Evolutionary conservation across 164 flowering plant species (phyloP).

Genomic region (Paratinospora sagittata): DNA sequence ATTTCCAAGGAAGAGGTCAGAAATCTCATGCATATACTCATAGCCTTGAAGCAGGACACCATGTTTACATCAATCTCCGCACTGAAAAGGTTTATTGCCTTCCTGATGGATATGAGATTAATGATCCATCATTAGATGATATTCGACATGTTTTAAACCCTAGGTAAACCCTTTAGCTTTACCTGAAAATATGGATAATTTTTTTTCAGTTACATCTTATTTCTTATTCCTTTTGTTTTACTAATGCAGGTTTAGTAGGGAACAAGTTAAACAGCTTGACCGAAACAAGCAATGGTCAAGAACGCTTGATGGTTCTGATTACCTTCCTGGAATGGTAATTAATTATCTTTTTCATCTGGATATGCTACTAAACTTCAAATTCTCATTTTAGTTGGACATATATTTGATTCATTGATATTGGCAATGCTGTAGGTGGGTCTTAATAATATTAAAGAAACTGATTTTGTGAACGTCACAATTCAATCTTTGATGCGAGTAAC

Average conservation of each 20-base stretch:
- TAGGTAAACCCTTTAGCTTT: conserved; percentile 37
- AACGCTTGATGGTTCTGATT: conserved; percentile 97
- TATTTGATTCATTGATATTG: conserved; percentile 1
- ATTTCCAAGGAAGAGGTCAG: conserved; percentile 91
- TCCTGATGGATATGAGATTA: conserved; percentile 96
- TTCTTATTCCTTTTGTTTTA: neutral
- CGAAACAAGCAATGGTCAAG: conserved; percentile 86
- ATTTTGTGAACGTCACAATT: conserved; percentile 92
- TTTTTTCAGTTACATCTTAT: neutral
- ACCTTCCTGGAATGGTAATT: conserved; percentile 94
- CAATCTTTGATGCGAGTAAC: conserved; percentile 96
- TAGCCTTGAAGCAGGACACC: conserved; percentile 95
- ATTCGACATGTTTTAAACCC: conserved; percentile 93
- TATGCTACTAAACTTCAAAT: neutral
- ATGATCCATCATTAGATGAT: conserved; percentile 92
- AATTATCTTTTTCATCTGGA: neutral
- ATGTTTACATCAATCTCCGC: conserved; percentile 87
- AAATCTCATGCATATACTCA: conserved; percentile 98
- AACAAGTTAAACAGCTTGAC: conserved; percentile 77
- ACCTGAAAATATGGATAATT: neutral
- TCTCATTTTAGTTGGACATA: neutral
- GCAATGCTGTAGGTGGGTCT: conserved; percentile 68
- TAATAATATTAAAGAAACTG: conserved; percentile 89
- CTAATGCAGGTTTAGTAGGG: conserved; percentile 51
- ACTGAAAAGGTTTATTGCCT: conserved; percentile 95